These are phyloP conservation scores for Aphanomyces cochlioides DNA, from an alignment of 352 stramenopile species.

Conservation along the genomic window DNA sequence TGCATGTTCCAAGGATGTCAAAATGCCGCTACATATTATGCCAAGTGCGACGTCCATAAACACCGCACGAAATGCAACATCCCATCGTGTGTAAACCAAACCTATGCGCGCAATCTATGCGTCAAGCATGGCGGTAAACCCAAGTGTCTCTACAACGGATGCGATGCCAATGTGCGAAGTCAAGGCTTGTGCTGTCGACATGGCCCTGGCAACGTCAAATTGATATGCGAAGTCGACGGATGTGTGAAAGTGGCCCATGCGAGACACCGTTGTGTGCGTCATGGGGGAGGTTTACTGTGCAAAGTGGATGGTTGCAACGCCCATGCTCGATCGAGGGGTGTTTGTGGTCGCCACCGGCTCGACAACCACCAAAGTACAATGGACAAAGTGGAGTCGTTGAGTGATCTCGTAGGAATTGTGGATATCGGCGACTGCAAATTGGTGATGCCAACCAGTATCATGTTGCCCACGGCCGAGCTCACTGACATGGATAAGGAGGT, in stretches of 20 bases:
- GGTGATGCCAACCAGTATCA: too few species aligned
- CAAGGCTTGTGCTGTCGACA: slow-evolving; percentile 69
- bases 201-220: slow-evolving; percentile 9
- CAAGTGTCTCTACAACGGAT: slow-evolving; percentile 60
- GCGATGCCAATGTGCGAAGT: slow-evolving; percentile 66
- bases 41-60: slow-evolving; percentile 4
- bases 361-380: too few species aligned
- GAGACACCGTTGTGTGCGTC: slow-evolving; percentile 1
- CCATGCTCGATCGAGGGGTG: too few species aligned
- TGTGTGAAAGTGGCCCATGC: slow-evolving; percentile 15
- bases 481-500: too few species aligned
- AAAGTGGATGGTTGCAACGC: not conserved
- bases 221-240: not conserved
- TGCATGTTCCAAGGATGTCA: too few species aligned
- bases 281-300: slow-evolving; percentile 12
- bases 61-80: slow-evolving; percentile 44
- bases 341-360: too few species aligned
- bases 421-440: too few species aligned
- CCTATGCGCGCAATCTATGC: slow-evolving; percentile 66
- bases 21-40: not conserved
- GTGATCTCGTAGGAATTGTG: too few species aligned
- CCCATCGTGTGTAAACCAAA: slow-evolving; percentile 68
- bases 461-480: too few species aligned
- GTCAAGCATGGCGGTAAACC: slow-evolving; percentile 65
- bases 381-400: too few species aligned